phyloP scores from a whole-genome alignment of 495 filamentous ascomycete genomes.

The Talaromyces trachyspermus region DNA sequence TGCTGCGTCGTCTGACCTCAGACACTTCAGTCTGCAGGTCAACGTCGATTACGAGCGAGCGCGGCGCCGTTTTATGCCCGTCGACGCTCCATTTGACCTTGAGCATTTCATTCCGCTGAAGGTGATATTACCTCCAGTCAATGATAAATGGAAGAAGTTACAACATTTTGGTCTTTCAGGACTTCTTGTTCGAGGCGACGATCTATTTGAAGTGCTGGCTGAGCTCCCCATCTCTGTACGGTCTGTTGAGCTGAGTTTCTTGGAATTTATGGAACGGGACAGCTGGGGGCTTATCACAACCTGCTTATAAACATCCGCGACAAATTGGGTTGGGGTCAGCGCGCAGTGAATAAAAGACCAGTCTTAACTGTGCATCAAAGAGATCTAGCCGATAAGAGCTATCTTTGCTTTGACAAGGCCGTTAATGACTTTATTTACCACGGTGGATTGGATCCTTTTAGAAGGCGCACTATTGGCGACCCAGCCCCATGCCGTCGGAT shows the following conservation, averaged over 20 bases:
- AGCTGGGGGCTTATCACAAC: not conserved
- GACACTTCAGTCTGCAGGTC: not conserved
- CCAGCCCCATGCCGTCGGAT: too few relatives aligned
- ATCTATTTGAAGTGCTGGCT: not conserved
- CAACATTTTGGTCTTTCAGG: conserved; percentile 6
- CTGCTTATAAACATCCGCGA: not conserved
- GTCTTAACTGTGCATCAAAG: not conserved
- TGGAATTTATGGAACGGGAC: not conserved
- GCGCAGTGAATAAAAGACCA: not conserved
- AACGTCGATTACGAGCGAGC: not conserved
- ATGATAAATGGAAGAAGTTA: not conserved
- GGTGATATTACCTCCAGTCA: not conserved
- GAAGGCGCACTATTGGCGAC: too few relatives aligned
- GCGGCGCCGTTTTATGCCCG: not conserved
- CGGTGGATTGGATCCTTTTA: not conserved
- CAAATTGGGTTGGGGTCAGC: not conserved
- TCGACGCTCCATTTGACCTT: not conserved
- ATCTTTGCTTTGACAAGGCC: conserved; percentile 1
- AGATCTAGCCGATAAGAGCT: not conserved
- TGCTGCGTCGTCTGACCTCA: not conserved
- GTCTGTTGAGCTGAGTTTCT: conserved; percentile 1
- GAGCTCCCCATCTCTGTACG: not conserved
- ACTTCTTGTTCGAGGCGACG: not conserved
- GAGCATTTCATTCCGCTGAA: not conserved
- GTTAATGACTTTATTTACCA: conserved; percentile 1